phyloP scores from a whole-genome alignment of 1,139 yeast genomes.

The Suhomyces anneliseae region DNA sequence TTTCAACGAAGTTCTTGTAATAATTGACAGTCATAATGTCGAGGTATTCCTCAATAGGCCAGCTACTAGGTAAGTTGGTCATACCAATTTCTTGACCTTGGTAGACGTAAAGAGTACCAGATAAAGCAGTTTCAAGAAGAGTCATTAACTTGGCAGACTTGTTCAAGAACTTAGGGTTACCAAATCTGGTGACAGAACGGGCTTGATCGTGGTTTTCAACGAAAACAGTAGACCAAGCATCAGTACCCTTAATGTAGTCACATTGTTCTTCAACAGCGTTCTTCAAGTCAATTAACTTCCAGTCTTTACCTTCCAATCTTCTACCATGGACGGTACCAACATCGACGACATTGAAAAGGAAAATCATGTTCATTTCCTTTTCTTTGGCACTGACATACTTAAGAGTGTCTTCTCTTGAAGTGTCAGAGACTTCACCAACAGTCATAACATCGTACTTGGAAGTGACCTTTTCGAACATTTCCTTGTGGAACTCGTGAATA shows the following conservation, averaged over 20 bases:
- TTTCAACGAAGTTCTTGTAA: slow-evolving; percentile 34
- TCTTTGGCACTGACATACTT: slow-evolving; percentile 50
- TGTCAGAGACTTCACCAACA: slow-evolving; percentile 55
- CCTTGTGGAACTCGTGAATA: slow-evolving; percentile 58
- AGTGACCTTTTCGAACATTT: slow-evolving; percentile 46
- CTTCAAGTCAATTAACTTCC: slow-evolving; percentile 43
- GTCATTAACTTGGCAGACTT: slow-evolving; percentile 51
- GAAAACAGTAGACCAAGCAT: slow-evolving; percentile 62
- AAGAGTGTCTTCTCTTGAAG: slow-evolving; percentile 42
- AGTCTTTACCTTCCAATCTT: slow-evolving; percentile 36
- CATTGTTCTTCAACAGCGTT: slow-evolving; percentile 36
- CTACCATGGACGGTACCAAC: slow-evolving; percentile 39
- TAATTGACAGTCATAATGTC: slow-evolving; percentile 52
- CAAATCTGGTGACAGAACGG: slow-evolving; percentile 53
- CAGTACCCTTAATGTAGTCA: slow-evolving; percentile 46
- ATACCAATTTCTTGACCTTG: slow-evolving; percentile 65
- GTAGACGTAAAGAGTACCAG: slow-evolving; percentile 58
- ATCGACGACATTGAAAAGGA: slow-evolving; percentile 48
- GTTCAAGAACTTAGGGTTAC: slow-evolving; percentile 32
- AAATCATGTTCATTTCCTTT: slow-evolving; percentile 53
- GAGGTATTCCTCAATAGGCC: slow-evolving; percentile 52
- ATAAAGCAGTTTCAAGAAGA: slow-evolving; percentile 44
- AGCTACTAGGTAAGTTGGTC: slow-evolving; percentile 46
- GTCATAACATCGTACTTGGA: slow-evolving; percentile 54
- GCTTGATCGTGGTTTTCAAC: slow-evolving; percentile 63